Conservation (phyloP, 2,329 filamentous ascomycete species). For the Paraphaeosphaeria sporulosa region DNA sequence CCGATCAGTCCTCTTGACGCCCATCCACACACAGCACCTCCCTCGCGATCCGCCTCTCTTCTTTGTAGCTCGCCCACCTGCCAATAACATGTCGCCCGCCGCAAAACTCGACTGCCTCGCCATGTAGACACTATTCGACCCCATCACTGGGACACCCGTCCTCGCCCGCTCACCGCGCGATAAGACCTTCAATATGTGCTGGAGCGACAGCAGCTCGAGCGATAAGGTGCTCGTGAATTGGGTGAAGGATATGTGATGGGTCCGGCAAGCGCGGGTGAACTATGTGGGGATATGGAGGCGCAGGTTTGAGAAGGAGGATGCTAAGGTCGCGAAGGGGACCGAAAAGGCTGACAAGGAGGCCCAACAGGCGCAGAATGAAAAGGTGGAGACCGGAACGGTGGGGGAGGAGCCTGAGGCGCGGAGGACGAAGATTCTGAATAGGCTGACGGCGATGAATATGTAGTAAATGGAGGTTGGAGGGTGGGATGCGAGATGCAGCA, state of each 20-base stretch:
- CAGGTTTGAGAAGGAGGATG: constrained; percentile 31
- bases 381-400: constrained; percentile 2
- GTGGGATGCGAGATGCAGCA: neutral
- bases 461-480: neutral
- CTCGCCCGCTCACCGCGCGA: constrained; percentile 24
- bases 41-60: constrained; percentile 18
- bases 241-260: constrained; percentile 37
- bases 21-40: constrained; percentile 24
- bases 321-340: constrained; percentile 7
- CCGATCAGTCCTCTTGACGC: constrained; percentile 3
- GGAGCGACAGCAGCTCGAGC: constrained; percentile 24
- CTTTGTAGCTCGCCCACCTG: constrained; percentile 26
- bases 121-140: constrained; percentile 36
- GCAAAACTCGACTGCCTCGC: constrained; percentile 35
- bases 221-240: constrained; percentile 27
- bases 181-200: constrained; percentile 32
- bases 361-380: neutral
- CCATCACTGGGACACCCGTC: constrained; percentile 19
- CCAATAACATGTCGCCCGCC: constrained; percentile 26
- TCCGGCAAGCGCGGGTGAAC: constrained; percentile 30
- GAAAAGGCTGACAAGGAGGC: too few relatives aligned
- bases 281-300: constrained; percentile 34
- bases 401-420: neutral
- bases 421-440: constrained; percentile 16
- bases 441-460: constrained; percentile 17